These are phyloP conservation scores for Aureobasidium lini DNA, from an alignment of 2,329 filamentous ascomycete genomes.

Conservation along the genomic window DNA sequence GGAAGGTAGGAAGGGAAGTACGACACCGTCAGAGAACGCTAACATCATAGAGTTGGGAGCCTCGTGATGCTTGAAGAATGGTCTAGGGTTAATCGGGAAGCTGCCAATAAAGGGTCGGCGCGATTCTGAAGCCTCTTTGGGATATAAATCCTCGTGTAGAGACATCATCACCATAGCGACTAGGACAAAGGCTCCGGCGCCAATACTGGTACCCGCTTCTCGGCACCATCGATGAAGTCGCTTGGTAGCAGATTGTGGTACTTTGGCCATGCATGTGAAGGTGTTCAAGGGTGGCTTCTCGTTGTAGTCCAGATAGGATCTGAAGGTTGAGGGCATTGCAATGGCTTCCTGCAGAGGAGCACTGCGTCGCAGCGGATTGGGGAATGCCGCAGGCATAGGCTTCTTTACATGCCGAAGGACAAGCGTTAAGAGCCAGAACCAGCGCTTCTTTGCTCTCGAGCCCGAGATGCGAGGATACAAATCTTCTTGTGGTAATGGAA, in stretches of 20 bases:
- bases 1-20: slow-evolving; percentile 36
- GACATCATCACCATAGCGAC: slow-evolving; percentile 41
- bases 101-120: slow-evolving; percentile 36
- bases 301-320: slow-evolving; percentile 33
- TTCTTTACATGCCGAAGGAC: slow-evolving; percentile 37
- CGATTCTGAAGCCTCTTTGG: slow-evolving; percentile 22
- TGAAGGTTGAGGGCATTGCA: slow-evolving; percentile 26
- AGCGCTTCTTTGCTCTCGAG: slow-evolving; percentile 33
- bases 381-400: slow-evolving; percentile 33
- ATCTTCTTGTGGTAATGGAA: slow-evolving; percentile 41
- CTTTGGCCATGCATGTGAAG: slow-evolving; percentile 24
- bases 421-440: slow-evolving; percentile 41
- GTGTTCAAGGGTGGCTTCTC: slow-evolving; percentile 32
- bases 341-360: slow-evolving; percentile 14
- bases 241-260: slow-evolving; percentile 28
- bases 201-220: slow-evolving; percentile 32
- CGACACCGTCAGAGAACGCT: slow-evolving; percentile 40
- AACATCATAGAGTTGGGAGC: slow-evolving; percentile 40
- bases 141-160: slow-evolving; percentile 30
- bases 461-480: slow-evolving; percentile 36
- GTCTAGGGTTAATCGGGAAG: slow-evolving; percentile 41
- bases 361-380: slow-evolving; percentile 33
- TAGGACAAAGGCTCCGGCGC: slow-evolving; percentile 40
- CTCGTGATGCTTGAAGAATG: slow-evolving; percentile 33
- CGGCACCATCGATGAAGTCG: slow-evolving; percentile 34